Conservation (phyloP, 345 rosid genomes). For the Eucalyptus albens region DNA sequence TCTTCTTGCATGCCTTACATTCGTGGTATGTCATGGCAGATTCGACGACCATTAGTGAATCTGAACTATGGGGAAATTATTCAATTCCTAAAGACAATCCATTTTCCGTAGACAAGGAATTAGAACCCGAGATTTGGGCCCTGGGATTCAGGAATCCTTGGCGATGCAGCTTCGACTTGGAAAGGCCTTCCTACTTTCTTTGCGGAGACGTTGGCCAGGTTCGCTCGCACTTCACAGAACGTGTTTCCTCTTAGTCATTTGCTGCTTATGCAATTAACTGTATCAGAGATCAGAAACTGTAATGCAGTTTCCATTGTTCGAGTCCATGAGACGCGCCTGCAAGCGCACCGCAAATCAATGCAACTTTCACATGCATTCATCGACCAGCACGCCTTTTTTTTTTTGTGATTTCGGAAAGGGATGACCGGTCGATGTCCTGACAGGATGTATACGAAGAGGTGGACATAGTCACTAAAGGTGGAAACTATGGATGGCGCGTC, state of each 20-base stretch:
- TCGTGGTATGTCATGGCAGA: neutral
- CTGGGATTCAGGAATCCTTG: slow-evolving; percentile 53
- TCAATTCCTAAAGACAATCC: slow-evolving; percentile 64
- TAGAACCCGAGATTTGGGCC: slow-evolving; percentile 52
- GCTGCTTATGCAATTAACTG: neutral
- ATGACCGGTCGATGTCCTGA: neutral
- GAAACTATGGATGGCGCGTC: slow-evolving; percentile 91
- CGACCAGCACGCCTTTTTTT: neutral
- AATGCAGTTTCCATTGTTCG: neutral
- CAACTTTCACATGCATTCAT: neutral
- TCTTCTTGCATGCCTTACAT: neutral
- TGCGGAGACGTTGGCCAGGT: slow-evolving; percentile 96
- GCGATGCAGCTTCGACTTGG: slow-evolving; percentile 55
- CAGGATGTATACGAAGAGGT: slow-evolving; percentile 85
- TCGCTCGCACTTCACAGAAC: neutral
- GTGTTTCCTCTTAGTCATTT: neutral
- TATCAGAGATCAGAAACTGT: neutral
- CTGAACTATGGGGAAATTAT: slow-evolving; percentile 54
- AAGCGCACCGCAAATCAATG: neutral
- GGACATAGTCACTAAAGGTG: slow-evolving; percentile 65
- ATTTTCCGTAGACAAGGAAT: slow-evolving; percentile 23
- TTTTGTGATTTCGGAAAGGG: neutral
- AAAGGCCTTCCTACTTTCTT: slow-evolving; percentile 46
- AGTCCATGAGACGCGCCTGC: neutral
- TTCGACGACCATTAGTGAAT: neutral